phyloP scores from a whole-genome alignment of 768 basidiomycete species.

The Auriscalpium vulgare region DNA sequence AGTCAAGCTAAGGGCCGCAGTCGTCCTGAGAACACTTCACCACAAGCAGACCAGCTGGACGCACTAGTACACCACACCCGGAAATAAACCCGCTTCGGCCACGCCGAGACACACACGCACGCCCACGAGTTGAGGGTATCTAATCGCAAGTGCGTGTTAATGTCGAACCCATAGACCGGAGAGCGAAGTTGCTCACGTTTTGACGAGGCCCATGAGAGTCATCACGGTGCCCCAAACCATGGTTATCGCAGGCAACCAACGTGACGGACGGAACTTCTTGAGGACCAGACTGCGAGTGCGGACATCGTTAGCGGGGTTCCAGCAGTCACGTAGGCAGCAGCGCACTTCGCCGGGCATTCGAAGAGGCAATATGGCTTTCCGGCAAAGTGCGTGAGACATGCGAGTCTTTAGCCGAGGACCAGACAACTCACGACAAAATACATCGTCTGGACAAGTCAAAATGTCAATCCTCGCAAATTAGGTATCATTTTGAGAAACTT shows the following conservation, averaged over 20 bases:
- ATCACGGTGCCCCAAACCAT: constrained; percentile 60
- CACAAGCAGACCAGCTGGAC: constrained; percentile 9
- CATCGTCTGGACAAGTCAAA: constrained; percentile 40
- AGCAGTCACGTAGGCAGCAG: not conserved
- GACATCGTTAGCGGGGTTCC: not conserved
- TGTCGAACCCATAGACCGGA: not conserved
- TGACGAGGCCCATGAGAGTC: constrained; percentile 62
- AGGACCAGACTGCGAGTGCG: constrained; percentile 36
- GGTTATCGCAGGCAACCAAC: constrained; percentile 63
- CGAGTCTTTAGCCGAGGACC: not conserved
- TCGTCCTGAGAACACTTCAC: not conserved
- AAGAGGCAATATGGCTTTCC: constrained; percentile 50
- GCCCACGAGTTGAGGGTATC: constrained; percentile 55
- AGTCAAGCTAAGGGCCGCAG: constrained; percentile 15
- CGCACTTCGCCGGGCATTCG: constrained; percentile 65
- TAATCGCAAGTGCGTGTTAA: constrained; percentile 17
- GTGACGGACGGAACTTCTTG: constrained; percentile 57
- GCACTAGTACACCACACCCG: constrained; percentile 69
- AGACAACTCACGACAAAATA: constrained; percentile 51
- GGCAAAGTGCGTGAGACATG: not conserved
- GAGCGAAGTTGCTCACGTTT: constrained; percentile 32
- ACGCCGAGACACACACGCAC: constrained; percentile 52
- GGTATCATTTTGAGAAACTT: constrained; percentile 6
- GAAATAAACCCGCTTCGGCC: constrained; percentile 65
- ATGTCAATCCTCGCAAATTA: not conserved